Base-by-base conservation (phyloP, 768 basidiomycete species). In the Cytidiella melzeri region DNA sequence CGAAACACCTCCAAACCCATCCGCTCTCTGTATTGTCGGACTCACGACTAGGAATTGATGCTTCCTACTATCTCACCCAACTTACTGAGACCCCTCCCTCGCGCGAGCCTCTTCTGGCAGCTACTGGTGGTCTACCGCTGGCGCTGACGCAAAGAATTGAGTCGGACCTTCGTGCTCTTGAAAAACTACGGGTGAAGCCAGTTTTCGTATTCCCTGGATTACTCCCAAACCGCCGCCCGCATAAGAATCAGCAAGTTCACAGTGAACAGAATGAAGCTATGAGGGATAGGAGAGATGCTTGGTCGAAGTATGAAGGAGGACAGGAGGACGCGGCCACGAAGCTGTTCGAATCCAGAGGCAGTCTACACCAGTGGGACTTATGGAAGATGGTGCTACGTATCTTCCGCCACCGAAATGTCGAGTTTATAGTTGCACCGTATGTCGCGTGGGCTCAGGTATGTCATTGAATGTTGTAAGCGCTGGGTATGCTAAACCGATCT, bases 151-250 rank as follows among this genome's bases (percentile, higher is more conserved):
- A 79, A 57, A 85, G 90, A 55, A 91, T 99, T 65, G 94, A 97
- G 69, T 75, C 82, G 34, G 94, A 99, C 73, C 75, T 98, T 41
- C 87, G 94, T 42, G 73, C 79, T 12, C 84, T 98, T 62, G 93
- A 96, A 75, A 86, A 84, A 69, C 73, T 89, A 27, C 84, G 79
- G 57, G 97, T 99, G 75, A 96, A 95, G 64, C 96, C 96, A 19
- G 92, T 99, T n/a, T 95, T 99, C 60, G 91, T 99, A 44, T 98
- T 98, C 68, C 83, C 90, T 13, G 96, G 96, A 3, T 73, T 99
- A 26, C 72, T 81, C 1, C 87, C 90, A 1, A 82, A 82, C 57
- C 84, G 83, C 54, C 80, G 86, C 48, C 77, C 75, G 71, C 87
- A 87, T 66, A 76, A 74, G 10, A 76, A 79, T 40, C 73, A 79